Base-by-base conservation (phyloP, 2,329 filamentous ascomycete genomes). In the Chaetomium strumarium region DNA sequence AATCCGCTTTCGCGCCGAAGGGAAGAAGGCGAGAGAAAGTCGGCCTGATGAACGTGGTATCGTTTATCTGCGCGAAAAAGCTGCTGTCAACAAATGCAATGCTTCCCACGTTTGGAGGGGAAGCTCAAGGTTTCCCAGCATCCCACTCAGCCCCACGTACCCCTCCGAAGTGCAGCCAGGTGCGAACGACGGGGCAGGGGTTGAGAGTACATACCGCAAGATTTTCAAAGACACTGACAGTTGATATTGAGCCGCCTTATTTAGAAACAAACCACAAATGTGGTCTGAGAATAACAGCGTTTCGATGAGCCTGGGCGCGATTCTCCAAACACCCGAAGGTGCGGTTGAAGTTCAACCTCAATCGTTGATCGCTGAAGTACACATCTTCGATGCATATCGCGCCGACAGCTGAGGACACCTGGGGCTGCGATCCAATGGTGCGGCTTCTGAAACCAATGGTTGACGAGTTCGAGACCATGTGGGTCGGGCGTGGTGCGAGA, bases 41-140 rank as follows among this genome's bases (percentile, higher is more conserved):
- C 24, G 24, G 24, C 4, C 24, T 24, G 24, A 24, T 24, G 24
- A 24, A 24, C 7, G 24, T 4, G 24, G 24, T 24, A 24, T 37
- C 8, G 34, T 10, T 33, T 37, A n/a, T 46, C 47, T 57, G 60
- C 52, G 55, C 40, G 55, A 58, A 60, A 55, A 44, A 12, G 47
- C 42, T 31, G 34, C 31, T 33, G 45, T 59, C 46, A 52, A 58
- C 53, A 57, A 57, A 48, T 41, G 53, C 53, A 50, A 40, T 53
- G 47, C 24, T 38, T 50, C 46, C 56, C 51, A 40, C 36, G 30
- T 47, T 49, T 50, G 19, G 44, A 47, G 40, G 53, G 44, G 55
- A 46, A 55, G 55, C 52, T 55, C 49, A 49, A 49, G 46, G 56
- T 59, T 46, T 52, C 51, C 50, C 55, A 59, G 55, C 58, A 60